Percentiles rank a stretch among this genome's conserved stretches.
Evolutionary conservation across 2,329 filamentous ascomycete species (phyloP).

Genomic region (Pyrenophora seminiperda): DNA sequence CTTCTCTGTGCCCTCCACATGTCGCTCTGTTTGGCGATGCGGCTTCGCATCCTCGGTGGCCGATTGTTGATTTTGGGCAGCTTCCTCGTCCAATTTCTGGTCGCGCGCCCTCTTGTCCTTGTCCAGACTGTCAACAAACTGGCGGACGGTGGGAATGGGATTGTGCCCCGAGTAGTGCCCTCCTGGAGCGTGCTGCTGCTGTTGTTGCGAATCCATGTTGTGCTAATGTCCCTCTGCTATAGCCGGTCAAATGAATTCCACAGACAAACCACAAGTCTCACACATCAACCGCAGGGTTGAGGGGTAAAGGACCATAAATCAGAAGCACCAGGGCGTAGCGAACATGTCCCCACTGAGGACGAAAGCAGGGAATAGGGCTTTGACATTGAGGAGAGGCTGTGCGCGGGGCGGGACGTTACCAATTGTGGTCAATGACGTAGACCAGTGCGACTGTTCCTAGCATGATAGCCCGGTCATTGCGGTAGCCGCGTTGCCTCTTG

Average conservation of each 20-base stretch:
- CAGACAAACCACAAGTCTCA: constrained; percentile 9
- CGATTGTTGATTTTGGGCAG: constrained; percentile 40
- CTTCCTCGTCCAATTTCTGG: constrained; percentile 65
- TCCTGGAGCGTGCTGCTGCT: constrained; percentile 59
- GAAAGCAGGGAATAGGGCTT: constrained; percentile 25
- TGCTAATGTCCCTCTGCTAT: constrained; percentile 10
- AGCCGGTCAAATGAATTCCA: constrained; percentile 3
- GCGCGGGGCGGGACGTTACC: constrained; percentile 13
- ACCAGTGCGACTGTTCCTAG: constrained; percentile 4
- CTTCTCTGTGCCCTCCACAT: constrained; percentile 57
- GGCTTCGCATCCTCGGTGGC: constrained; percentile 32
- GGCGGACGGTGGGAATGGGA: constrained; percentile 83
- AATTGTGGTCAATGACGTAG: constrained; percentile 26
- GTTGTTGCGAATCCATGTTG: constrained; percentile 54
- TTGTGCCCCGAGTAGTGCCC: constrained; percentile 81
- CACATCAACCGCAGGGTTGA: constrained; percentile 15
- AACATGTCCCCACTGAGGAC: constrained; percentile 12
- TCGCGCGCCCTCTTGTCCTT: constrained; percentile 78
- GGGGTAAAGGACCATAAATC: constrained; percentile 1
- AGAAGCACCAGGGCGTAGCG: constrained; percentile 4
- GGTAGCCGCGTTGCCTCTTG: constrained; percentile 19
- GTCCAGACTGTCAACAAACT: constrained; percentile 81
- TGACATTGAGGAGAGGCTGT: constrained; percentile 9
- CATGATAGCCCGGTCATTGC: too few species aligned
- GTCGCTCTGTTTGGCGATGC: constrained; percentile 53